Conservation (phyloP, 139 green algal species). For the Chlamydomonas eustigma region DNA sequence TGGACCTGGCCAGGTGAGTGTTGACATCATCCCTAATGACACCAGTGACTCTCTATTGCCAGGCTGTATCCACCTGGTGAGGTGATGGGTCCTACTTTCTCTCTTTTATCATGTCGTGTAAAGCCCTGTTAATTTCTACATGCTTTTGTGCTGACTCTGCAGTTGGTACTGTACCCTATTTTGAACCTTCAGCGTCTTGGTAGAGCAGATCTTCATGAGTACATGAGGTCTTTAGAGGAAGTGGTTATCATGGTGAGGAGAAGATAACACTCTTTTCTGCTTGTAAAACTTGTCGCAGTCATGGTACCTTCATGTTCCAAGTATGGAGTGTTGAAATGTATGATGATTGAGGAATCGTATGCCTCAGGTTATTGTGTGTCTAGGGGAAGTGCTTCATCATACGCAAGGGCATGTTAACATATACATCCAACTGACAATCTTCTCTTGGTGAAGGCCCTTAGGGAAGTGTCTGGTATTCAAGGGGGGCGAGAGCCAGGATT, state of each 20-base stretch:
- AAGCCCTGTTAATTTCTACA: not conserved
- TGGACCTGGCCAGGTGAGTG: constrained; percentile 65
- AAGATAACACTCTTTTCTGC: too few relatives aligned
- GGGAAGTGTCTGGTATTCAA: constrained; percentile 36
- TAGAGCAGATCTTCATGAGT: constrained; percentile 72
- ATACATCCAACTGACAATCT: too few relatives aligned
- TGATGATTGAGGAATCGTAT: too few relatives aligned
- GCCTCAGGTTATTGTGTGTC: too few relatives aligned
- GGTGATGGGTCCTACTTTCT: too few relatives aligned
- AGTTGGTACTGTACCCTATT: constrained; percentile 93
- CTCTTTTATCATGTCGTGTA: not conserved
- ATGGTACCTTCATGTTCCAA: too few relatives aligned
- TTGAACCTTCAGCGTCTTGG: constrained; percentile 54
- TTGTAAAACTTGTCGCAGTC: too few relatives aligned
- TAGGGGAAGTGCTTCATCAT: too few relatives aligned
- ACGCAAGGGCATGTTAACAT: too few relatives aligned
- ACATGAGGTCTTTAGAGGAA: constrained; percentile 89
- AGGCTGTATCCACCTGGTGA: too few relatives aligned
- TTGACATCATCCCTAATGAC: not conserved
- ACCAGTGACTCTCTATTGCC: too few relatives aligned
- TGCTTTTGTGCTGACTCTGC: constrained; percentile 16
- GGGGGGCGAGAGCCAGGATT: constrained; percentile 39
- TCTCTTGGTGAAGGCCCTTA: constrained; percentile 29
- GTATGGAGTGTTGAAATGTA: too few relatives aligned
- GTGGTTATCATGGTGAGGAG: constrained; percentile 64